Evolutionary conservation across 176 grass and related monocot species (phyloP).

Genomic region (Echinochloa phyllopogon): DNA sequence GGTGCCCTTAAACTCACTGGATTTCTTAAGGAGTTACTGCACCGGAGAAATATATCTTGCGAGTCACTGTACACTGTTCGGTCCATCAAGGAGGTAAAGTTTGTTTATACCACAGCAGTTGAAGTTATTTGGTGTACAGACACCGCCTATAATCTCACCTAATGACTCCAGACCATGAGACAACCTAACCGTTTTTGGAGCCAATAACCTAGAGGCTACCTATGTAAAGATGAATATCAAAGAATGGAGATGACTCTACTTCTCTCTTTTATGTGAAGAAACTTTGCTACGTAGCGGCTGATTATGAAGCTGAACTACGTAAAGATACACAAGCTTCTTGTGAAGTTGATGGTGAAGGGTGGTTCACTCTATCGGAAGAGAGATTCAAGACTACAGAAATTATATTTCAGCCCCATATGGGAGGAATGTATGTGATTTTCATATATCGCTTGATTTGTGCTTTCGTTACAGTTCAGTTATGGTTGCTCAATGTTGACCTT

Average conservation of each 20-base stretch:
- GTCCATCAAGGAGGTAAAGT: slow-evolving; percentile 85
- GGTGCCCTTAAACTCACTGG: slow-evolving; percentile 91
- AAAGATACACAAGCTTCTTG: slow-evolving; percentile 78
- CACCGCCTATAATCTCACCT: slow-evolving; percentile 2
- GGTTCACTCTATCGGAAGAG: slow-evolving; percentile 82
- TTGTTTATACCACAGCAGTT: slow-evolving; percentile 2
- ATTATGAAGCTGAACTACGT: slow-evolving; percentile 79
- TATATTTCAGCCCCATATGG: slow-evolving; percentile 88
- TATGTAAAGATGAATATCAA: slow-evolving; percentile 3
- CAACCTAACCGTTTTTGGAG: slow-evolving; percentile 17
- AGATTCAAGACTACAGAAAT: slow-evolving; percentile 82
- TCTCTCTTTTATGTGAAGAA: slow-evolving; percentile 64
- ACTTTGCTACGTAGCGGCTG: slow-evolving; percentile 81
- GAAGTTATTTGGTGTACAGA: slow-evolving; percentile 8
- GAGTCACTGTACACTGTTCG: slow-evolving; percentile 89
- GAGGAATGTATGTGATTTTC: slow-evolving; percentile 64
- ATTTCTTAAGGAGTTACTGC: slow-evolving; percentile 91
- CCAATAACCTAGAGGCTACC: not conserved
- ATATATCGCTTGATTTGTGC: not conserved
- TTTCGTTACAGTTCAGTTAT: slow-evolving; percentile 25
- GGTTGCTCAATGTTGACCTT: slow-evolving; percentile 44
- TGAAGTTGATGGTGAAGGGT: slow-evolving; percentile 80
- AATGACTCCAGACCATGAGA: not conserved
- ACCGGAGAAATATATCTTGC: slow-evolving; percentile 66
- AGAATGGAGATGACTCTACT: not conserved